phyloP scores from a whole-genome alignment of 2,329 filamentous ascomycete genomes.

The Colletotrichum ledebouriae region DNA sequence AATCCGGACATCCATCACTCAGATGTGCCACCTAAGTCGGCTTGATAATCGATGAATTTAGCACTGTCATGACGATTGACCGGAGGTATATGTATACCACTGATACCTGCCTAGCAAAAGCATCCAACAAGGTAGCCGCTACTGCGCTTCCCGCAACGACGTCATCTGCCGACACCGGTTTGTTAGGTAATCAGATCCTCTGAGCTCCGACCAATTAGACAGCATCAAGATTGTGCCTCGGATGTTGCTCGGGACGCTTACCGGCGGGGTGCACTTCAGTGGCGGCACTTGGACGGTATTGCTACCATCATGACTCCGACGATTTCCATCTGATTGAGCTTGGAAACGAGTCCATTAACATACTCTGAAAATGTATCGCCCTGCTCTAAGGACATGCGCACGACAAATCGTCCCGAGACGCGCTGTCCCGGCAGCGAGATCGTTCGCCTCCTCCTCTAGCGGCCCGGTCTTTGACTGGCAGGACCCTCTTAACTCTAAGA shows the following conservation, averaged over 20 bases:
- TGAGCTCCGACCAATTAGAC: constrained; percentile 17
- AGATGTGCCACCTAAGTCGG: neutral
- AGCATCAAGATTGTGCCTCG: constrained; percentile 22
- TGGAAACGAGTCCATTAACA: constrained; percentile 23
- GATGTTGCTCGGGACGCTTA: constrained; percentile 38
- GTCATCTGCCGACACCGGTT: constrained; percentile 38
- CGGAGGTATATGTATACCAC: too few relatives aligned
- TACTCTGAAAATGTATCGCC: constrained; percentile 25
- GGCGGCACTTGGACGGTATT: constrained; percentile 17
- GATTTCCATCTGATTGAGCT: constrained; percentile 4
- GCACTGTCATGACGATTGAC: neutral
- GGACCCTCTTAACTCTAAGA: constrained; percentile 83
- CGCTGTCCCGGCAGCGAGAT: constrained; percentile 44
- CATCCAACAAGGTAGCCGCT: too few relatives aligned
- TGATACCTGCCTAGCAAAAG: too few relatives aligned
- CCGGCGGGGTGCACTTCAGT: constrained; percentile 30
- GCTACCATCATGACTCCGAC: constrained; percentile 12
- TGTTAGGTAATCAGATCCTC: constrained; percentile 27
- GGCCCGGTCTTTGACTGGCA: constrained; percentile 83
- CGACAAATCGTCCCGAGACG: constrained; percentile 40
- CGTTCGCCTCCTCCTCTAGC: constrained; percentile 53
- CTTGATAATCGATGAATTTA: constrained; percentile 5
- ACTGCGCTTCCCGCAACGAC: constrained; percentile 17
- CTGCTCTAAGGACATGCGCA: constrained; percentile 30
- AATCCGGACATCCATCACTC: neutral